A percentile compares a stretch with the other conserved stretches of the same genome.
phyloP scores from a whole-genome alignment of 768 basidiomycete genomes.

The Asterophora lycoperdoides region DNA sequence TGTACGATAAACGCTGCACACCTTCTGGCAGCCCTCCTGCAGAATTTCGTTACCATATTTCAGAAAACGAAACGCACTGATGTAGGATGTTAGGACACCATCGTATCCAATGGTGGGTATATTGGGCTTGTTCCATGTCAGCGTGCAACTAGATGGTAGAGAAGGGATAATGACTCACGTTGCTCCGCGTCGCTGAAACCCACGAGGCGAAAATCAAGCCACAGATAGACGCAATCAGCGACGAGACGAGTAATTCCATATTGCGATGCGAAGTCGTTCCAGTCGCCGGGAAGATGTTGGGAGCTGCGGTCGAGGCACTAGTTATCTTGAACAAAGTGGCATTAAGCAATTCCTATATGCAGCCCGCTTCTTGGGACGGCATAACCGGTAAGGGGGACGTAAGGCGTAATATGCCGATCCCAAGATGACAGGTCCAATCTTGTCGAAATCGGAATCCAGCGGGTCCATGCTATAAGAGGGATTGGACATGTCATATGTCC shows the following conservation, averaged over 20 bases:
- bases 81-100: constrained; percentile 8
- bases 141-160: not conserved
- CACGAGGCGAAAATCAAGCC: not conserved
- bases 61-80: constrained; percentile 8
- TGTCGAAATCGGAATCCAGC: no score
- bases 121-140: not conserved
- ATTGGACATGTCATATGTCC: no score
- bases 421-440: not conserved
- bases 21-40: constrained; percentile 9
- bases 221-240: constrained; percentile 1
- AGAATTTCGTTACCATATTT: constrained; percentile 9
- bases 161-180: not conserved
- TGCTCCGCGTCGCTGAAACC: not conserved
- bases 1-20: not conserved
- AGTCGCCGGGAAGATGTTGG: not conserved
- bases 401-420: constrained; percentile 2
- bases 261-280: not conserved
- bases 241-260: constrained; percentile 5
- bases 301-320: not conserved
- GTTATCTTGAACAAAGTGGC: constrained; percentile 6
- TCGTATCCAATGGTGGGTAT: constrained; percentile 14
- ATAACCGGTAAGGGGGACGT: constrained; percentile 4
- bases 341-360: constrained; percentile 1
- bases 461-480: no score
- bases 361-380: constrained; percentile 1